Evolutionary conservation across 768 basidiomycete genomes (phyloP).

Genomic region (Boletus fagicola): DNA sequence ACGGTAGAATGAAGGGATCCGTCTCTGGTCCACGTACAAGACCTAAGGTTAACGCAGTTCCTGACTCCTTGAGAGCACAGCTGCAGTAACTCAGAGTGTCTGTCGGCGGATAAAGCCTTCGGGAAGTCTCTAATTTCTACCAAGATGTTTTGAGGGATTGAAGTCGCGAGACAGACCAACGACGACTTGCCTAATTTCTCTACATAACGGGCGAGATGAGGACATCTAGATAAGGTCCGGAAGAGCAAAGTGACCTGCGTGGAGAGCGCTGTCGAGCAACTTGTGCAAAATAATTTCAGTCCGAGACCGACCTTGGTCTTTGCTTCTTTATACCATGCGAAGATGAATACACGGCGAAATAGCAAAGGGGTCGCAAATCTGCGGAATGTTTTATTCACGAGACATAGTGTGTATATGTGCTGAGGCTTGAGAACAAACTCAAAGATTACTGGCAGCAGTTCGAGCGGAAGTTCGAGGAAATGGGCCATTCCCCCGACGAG

Average conservation of each 20-base stretch:
- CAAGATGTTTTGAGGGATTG: constrained; percentile 3
- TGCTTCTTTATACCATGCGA: constrained; percentile 67
- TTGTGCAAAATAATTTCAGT: not conserved
- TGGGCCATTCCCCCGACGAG: constrained; percentile 28
- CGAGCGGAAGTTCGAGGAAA: constrained; percentile 62
- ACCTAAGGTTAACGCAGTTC: constrained; percentile 59
- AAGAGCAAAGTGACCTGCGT: constrained; percentile 61
- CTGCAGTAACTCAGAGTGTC: constrained; percentile 36
- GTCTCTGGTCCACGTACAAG: constrained; percentile 80
- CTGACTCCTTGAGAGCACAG: constrained; percentile 49
- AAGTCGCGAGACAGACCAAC: not conserved
- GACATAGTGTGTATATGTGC: constrained; percentile 50
- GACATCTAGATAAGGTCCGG: constrained; percentile 50
- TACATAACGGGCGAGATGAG: constrained; percentile 59
- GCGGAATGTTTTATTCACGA: constrained; percentile 59
- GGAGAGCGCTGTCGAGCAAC: not conserved
- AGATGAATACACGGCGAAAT: constrained; percentile 60
- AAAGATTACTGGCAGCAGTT: constrained; percentile 59
- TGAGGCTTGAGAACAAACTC: constrained; percentile 48
- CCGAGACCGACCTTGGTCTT: constrained; percentile 51
- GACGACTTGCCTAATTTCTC: constrained; percentile 52
- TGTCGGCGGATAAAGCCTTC: constrained; percentile 39
- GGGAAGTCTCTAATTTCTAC: constrained; percentile 76
- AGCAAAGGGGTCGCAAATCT: constrained; percentile 48
- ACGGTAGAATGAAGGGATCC: constrained; percentile 64